These are phyloP conservation scores for Tarenaya hassleriana DNA, from an alignment of 345 rosid species.

Conservation along the genomic window DNA sequence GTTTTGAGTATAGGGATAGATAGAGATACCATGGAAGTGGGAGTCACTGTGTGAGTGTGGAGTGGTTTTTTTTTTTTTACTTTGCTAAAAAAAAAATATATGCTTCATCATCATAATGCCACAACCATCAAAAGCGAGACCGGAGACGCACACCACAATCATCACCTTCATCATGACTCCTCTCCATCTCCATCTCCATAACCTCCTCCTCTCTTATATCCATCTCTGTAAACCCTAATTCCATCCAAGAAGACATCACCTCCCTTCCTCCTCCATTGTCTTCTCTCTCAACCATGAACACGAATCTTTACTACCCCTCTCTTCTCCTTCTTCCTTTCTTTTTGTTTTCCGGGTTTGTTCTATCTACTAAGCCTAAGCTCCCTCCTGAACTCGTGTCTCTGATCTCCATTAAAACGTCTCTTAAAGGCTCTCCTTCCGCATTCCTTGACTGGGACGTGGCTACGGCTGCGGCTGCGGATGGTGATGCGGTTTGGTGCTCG, in stretches of 20 bases:
- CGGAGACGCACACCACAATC: slow-evolving; percentile 33
- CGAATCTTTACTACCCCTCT: slow-evolving; percentile 23
- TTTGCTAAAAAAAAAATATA: slow-evolving; percentile 13
- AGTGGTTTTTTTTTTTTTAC: slow-evolving; percentile 14
- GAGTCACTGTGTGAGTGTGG: too few species aligned
- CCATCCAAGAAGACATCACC: slow-evolving; percentile 29
- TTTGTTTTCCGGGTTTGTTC: slow-evolving; percentile 13
- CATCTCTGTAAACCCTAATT: slow-evolving; percentile 25
- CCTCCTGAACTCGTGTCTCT: slow-evolving; percentile 65
- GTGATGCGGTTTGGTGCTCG: slow-evolving; percentile 58
- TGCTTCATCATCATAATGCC: slow-evolving; percentile 22
- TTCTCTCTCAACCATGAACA: slow-evolving; percentile 24
- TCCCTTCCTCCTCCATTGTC: slow-evolving; percentile 30
- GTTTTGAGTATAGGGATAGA: slow-evolving; percentile 17
- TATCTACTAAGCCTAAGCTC: slow-evolving; percentile 30
- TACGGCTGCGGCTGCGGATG: slow-evolving; percentile 29
- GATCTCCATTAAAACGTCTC: slow-evolving; percentile 63
- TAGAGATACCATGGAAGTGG: neutral
- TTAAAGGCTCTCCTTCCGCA: slow-evolving; percentile 45
- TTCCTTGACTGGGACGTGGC: slow-evolving; percentile 69
- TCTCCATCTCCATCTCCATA: slow-evolving; percentile 32
- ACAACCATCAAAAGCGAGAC: slow-evolving; percentile 33
- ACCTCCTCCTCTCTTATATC: slow-evolving; percentile 30
- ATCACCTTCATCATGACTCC: slow-evolving; percentile 52
- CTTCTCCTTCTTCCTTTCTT: slow-evolving; percentile 28